These are phyloP conservation scores for Allantophomopsis cytisporea DNA, from an alignment of 2,329 filamentous ascomycete species.

Conservation along the genomic window DNA sequence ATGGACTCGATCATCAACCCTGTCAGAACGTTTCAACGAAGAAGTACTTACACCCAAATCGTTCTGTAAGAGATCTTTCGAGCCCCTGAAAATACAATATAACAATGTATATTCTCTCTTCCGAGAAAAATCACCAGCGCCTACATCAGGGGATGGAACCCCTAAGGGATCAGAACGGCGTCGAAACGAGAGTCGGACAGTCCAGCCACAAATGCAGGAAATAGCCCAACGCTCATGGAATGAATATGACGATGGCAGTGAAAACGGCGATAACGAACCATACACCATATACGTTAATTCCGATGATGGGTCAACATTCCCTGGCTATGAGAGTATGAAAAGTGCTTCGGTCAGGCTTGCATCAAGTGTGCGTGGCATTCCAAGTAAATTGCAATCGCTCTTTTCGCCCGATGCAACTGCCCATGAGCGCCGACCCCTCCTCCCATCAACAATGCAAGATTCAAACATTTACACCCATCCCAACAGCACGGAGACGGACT, in stretches of 20 bases:
- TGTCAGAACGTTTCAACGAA: constrained; percentile 53
- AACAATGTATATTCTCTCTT: constrained; percentile 34
- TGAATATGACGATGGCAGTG: constrained; percentile 75
- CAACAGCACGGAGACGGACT: neutral
- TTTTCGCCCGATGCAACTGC: constrained; percentile 20
- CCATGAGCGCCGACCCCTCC: constrained; percentile 3
- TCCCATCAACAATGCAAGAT: constrained; percentile 9
- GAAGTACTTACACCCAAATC: constrained; percentile 55
- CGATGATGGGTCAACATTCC: constrained; percentile 41
- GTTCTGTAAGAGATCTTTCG: constrained; percentile 56
- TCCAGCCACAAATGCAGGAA: constrained; percentile 1
- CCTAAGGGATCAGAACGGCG: constrained; percentile 6
- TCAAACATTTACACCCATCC: constrained; percentile 15
- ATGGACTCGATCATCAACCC: constrained; percentile 62
- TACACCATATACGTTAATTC: constrained; percentile 69
- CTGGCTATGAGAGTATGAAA: constrained; percentile 35
- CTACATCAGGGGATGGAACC: neutral
- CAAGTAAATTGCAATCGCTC: constrained; percentile 38
- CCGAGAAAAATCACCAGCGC: constrained; percentile 21
- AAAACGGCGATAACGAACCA: constrained; percentile 40
- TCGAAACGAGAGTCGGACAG: neutral
- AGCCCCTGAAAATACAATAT: constrained; percentile 33
- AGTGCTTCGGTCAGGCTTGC: constrained; percentile 35
- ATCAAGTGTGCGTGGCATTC: constrained; percentile 26
- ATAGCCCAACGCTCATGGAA: constrained; percentile 52